phyloP scores from a whole-genome alignment of 2,329 filamentous ascomycete genomes.

The Colletotrichum magnum region DNA sequence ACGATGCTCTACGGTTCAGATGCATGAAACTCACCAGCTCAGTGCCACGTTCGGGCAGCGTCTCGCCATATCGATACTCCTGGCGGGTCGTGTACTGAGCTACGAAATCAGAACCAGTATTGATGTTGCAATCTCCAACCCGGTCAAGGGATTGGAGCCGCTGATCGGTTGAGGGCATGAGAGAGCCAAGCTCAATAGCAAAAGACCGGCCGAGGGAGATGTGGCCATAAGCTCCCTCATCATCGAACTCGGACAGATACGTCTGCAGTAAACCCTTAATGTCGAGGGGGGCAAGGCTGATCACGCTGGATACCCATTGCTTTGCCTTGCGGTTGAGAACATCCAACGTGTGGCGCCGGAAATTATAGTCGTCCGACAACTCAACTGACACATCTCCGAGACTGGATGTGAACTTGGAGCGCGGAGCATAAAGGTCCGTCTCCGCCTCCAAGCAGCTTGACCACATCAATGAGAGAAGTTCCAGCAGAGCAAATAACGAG shows the following conservation, averaged over 20 bases:
- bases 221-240: constrained; percentile 91
- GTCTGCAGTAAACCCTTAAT: constrained; percentile 96
- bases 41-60: constrained; percentile 76
- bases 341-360: constrained; percentile 84
- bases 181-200: constrained; percentile 90
- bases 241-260: constrained; percentile 94
- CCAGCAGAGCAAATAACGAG: constrained; percentile 92
- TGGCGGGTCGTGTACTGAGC: constrained; percentile 98
- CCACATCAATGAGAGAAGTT: constrained; percentile 96
- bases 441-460: constrained; percentile 93
- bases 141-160: constrained; percentile 85
- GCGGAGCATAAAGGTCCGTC: constrained; percentile 92
- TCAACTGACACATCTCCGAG: constrained; percentile 86
- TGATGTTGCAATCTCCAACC: constrained; percentile 81
- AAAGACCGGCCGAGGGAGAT: constrained; percentile 94
- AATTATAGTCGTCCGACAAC: constrained; percentile 92
- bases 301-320: constrained; percentile 83
- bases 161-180: constrained; percentile 89
- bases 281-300: constrained; percentile 90
- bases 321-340: constrained; percentile 83
- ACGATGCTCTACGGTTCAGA: constrained; percentile 65
- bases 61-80: constrained; percentile 91
- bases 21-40: constrained; percentile 76
- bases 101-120: constrained; percentile 95
- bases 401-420: constrained; percentile 82